Base-by-base conservation (phyloP, 768 basidiomycete species). In the Termitomyces titanicus region DNA sequence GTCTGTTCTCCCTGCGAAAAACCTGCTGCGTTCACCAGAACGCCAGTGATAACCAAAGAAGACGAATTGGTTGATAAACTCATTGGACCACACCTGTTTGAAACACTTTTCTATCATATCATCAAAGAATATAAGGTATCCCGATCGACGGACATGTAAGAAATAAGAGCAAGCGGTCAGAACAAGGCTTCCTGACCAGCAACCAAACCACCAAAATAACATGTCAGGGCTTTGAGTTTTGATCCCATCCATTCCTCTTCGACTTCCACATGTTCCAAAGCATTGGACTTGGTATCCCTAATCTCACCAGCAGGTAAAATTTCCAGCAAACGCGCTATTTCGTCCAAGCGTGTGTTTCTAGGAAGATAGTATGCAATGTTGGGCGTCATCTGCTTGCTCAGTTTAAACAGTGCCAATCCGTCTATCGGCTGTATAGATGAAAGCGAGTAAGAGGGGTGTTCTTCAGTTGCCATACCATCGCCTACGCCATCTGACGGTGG, bases 231-330 rank as follows among this genome's bases (percentile, higher is more conserved):
- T 66, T 98, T 98, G 42, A 98, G 71, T 74, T 96, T 96, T 10
- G 77, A 77, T 2, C 93, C 88, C 87, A 92, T 96, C 94, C 94
- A 98, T 68, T 92, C 92, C 70, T 98, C 96, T 66, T 98, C 94
- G 7, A 98, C 80, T 70, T 98, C 96, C 10, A 96, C 79, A 69
- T 70, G 76, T 69, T 94, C 92, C 37, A 47, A 7, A 0, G 15
- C 49, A 18, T 53, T 50, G 35, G 55, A 47, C 18, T 57, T 20
- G 44, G 63, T 55, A 3, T 55, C 49, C 24, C 34, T 39, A 25
- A 50, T 18, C 18, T 51, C 43, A 20, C 34, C 40, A 34, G 33
- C 40, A 31, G 43, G 34, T 3, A 24, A n/a, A 5, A 10, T 25
- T 31, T 55, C 56, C 60, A 68, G 58, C 52, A 67, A 64, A 24